Conservation (phyloP, 2,329 filamentous ascomycete species). For the Trichoderma pleuroti region DNA sequence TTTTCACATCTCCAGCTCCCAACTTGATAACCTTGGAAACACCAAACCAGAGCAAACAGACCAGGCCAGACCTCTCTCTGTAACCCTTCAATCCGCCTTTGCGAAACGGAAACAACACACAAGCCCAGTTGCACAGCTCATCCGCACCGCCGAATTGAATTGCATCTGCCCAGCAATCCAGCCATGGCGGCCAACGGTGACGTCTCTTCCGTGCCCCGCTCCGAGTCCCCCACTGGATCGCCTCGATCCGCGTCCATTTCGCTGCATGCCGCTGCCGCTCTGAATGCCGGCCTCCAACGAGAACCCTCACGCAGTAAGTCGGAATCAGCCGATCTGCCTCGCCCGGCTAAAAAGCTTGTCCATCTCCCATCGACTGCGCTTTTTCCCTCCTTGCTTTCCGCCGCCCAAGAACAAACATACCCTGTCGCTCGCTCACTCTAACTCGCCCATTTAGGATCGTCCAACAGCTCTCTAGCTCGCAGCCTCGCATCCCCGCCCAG, state of each 20-base stretch:
- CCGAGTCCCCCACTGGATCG: conserved; percentile 56
- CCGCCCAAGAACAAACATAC: too few species aligned
- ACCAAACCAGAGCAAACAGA: background rate
- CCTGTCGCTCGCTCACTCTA: background rate
- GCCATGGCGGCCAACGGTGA: conserved; percentile 33
- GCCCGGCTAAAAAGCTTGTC: conserved; percentile 10
- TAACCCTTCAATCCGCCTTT: background rate
- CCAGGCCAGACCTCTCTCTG: background rate
- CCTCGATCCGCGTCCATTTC: conserved; percentile 65
- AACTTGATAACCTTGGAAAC: background rate
- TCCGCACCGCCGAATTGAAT: background rate
- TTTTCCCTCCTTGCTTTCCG: background rate
- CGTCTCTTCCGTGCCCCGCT: conserved; percentile 26
- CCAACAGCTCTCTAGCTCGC: conserved; percentile 49
- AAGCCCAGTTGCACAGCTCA: background rate
- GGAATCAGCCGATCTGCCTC: background rate
- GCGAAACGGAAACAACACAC: background rate
- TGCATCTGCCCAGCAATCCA: background rate
- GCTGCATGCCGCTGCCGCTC: conserved; percentile 70
- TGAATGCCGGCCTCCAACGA: conserved; percentile 72
- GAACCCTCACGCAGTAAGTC: conserved; percentile 56
- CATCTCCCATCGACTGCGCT: background rate
- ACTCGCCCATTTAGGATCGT: conserved; percentile 39
- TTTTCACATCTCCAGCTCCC: background rate
- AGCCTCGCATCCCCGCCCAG: conserved; percentile 46